Conservation (phyloP, 2,329 filamentous ascomycete species). For the Parastagonospora nodorum region DNA sequence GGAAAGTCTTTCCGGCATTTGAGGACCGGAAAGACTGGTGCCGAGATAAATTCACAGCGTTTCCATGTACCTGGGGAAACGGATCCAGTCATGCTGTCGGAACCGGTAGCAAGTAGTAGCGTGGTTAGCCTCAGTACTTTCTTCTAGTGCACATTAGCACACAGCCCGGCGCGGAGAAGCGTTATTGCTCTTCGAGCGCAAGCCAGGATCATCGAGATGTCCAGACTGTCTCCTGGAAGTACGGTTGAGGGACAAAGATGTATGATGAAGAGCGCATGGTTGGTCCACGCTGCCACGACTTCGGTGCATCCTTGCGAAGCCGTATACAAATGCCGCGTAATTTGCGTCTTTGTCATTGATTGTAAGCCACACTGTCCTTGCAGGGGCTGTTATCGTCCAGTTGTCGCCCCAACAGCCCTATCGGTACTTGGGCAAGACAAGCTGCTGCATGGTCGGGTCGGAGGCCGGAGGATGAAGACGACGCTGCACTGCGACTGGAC, state of each 20-base stretch:
- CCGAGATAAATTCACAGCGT: background rate
- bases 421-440: background rate
- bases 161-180: background rate
- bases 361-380: conserved; percentile 6
- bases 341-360: background rate
- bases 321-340: background rate
- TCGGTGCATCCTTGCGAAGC: background rate
- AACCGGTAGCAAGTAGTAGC: background rate
- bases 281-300: background rate
- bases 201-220: conserved; percentile 4
- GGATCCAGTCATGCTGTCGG: background rate
- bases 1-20: too few species aligned
- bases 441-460: conserved; percentile 6
- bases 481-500: conserved; percentile 27
- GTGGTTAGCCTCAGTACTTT: background rate
- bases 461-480: conserved; percentile 7
- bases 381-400: conserved; percentile 8
- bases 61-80: too few species aligned
- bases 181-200: background rate
- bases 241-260: too few species aligned
- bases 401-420: conserved; percentile 1
- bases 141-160: background rate
- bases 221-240: too few species aligned
- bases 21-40: background rate
- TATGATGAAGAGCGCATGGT: background rate